Evolutionary conservation across 1,284 basidiomycete genomes (phyloP), one percentile per base, ranked within the genome.

Genomic region (Moniliophthora roreri): DNA sequence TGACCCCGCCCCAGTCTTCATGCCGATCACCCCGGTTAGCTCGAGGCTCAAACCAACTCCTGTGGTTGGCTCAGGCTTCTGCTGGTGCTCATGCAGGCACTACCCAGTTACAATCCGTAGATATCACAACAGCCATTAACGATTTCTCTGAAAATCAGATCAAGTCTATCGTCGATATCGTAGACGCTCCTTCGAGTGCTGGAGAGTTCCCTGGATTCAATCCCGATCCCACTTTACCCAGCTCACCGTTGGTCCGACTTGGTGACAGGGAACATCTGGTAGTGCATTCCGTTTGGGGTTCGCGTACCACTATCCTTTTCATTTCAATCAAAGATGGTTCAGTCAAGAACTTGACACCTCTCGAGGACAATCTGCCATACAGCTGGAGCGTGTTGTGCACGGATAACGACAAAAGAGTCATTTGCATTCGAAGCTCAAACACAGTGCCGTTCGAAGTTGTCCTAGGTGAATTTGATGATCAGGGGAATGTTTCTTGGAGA

Each of bases 31-130:
- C 87, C 0, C 79, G 82, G 7, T 62, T 81, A 5, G 49, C 59
- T 45, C 24, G 64, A 26, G 62, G 56, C 20, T 58, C 57, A 23
- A 64, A 63, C 2, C 66, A 53, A 61, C 55, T 86, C 2, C 64
- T 85, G 37, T 89, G 81, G 79, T 58, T 89, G 16, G 77, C 83
- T 9, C 79, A 77, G 58, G 63, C 71, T 3, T 65, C 74, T 3
- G 84, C 84, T 0, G 86, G 85, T 1, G 71, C 84, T 0, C 89
- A 91, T 58, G 73, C 75, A 4, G 79, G 80, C 0, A 84, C 84
- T 8, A 73, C 79, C 0, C 66, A 74, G 2, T 64, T 91, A 0
- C 75, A 84, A 57, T 58, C 66, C 3, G 62, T 74, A n/a, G 69
- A 79, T 60, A 64, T 73, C 42, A 57, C 67, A 15, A 16, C 4